phyloP scores from a whole-genome alignment of 306 rosid genomes.

The Ziziphus jujuba region DNA sequence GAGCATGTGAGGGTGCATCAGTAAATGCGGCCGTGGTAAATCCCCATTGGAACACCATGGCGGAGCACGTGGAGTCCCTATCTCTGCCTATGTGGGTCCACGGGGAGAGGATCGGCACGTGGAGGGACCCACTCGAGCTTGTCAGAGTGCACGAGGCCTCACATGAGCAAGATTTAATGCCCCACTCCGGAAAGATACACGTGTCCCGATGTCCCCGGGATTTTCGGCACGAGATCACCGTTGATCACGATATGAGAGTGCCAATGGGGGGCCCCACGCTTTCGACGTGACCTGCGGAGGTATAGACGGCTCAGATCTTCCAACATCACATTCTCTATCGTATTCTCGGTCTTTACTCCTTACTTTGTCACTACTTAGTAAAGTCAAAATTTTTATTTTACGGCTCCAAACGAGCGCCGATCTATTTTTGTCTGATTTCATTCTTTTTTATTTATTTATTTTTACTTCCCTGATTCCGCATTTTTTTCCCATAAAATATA shows the following conservation, averaged over 20 bases:
- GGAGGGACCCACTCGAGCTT: constrained; percentile 39
- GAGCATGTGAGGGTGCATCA: constrained; percentile 26
- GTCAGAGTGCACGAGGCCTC: constrained; percentile 54
- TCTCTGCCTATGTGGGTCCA: too few relatives aligned
- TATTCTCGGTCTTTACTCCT: constrained; percentile 16
- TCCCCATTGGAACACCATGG: background rate
- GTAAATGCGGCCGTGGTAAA: constrained; percentile 2
- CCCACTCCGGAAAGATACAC: constrained; percentile 33
- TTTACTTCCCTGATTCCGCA: too few relatives aligned
- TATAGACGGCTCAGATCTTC: constrained; percentile 35
- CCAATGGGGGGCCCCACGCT: background rate
- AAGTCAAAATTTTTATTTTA: background rate
- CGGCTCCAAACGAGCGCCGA: background rate
- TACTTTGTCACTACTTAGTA: background rate
- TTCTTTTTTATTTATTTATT: too few relatives aligned
- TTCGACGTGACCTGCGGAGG: constrained; percentile 29
- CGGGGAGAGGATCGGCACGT: constrained; percentile 46
- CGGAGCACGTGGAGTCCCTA: constrained; percentile 37
- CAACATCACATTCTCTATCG: constrained; percentile 21
- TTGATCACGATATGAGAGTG: constrained; percentile 27
- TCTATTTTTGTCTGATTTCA: too few relatives aligned
- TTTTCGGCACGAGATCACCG: constrained; percentile 41
- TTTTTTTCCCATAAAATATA: too few relatives aligned
- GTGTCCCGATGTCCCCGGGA: constrained; percentile 34
- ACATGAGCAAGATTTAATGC: constrained; percentile 44